Evolutionary conservation across 352 stramenopile genomes (phyloP), one percentile per base, ranked within the genome.

Genomic region (Phytophthora tentaculata): DNA sequence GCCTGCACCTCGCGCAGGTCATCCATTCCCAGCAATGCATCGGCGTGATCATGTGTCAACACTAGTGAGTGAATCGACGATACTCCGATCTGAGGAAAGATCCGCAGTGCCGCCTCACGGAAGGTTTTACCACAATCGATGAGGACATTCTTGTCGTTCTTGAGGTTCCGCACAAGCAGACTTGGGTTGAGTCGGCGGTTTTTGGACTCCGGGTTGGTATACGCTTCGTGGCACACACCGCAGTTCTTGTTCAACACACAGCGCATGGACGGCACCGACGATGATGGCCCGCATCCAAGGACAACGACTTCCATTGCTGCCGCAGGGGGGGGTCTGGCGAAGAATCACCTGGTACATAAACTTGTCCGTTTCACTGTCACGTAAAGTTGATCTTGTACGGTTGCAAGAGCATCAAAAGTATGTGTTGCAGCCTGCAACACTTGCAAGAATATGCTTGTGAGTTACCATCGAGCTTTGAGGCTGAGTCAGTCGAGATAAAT

Each of bases 41-140:
- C 90, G 0, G 90, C 90, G 39, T 97, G 90, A 64, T 90, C 88
- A 48, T 97, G 90, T 0, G 90, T 97, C 32, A 97, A 68, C 20
- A 97, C 63, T 14, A 97, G 68, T 1, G 77, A 79, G 56, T 97
- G 86, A 13, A 97, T 74, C 1, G 78, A 48, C 12, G 65, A 68
- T 7, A 90, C 66, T 16, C 77, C 72, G 28, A 92, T 64, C 29
- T 56, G 23, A 8, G 87, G 87, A 50, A 95, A 91, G 32, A 85
- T 75, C 8, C 88, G 72, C 44, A 96, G 71, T 43, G 88, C 78
- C 8, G 81, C 67, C 57, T 95, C 83, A n/a, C 87, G 83, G 67
- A 97, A 97, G 19, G 90, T 97, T 64, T 97, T 97, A 58, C 90
- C 90, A 66, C 84, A 94, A 71, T 97, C 90, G 35, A 97, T 84